Evolutionary conservation across 106 monocot species (phyloP).

Genomic region (Cymbidium sinense): DNA sequence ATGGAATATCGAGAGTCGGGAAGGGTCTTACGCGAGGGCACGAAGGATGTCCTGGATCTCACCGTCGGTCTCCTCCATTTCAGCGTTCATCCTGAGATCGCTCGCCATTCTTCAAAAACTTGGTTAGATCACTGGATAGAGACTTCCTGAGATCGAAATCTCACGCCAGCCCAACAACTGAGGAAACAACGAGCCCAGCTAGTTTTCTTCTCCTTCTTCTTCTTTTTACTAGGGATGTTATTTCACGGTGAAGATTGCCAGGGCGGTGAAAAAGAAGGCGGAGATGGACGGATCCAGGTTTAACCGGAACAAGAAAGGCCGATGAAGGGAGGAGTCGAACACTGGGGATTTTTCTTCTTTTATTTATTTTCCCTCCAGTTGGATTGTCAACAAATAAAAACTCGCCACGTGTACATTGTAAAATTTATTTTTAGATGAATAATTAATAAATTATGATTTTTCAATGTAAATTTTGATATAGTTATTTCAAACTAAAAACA

Average conservation of each 20-base stretch:
- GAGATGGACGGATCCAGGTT: not conserved
- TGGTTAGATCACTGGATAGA: not conserved
- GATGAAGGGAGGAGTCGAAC: not conserved
- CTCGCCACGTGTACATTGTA: too few relatives aligned
- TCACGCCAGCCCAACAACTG: not conserved
- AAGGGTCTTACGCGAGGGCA: constrained; percentile 22
- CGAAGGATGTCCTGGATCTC: constrained; percentile 41
- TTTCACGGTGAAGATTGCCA: not conserved
- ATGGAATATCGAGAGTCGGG: not conserved
- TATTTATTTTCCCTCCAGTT: too few relatives aligned
- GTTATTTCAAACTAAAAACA: too few relatives aligned
- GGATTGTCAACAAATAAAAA: too few relatives aligned
- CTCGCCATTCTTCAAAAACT: constrained; percentile 13
- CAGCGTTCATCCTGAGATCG: constrained; percentile 21
- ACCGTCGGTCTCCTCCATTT: constrained; percentile 40
- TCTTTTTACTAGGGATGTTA: not conserved
- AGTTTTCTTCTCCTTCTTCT: too few relatives aligned
- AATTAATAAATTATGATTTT: too few relatives aligned
- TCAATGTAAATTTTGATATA: too few relatives aligned
- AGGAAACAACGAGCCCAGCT: not conserved
- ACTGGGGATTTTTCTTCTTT: not conserved
- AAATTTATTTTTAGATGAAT: too few relatives aligned
- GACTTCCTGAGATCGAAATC: not conserved
- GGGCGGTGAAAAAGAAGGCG: not conserved
- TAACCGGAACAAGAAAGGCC: not conserved